Evolutionary conservation across 108 stramenopile genomes (phyloP).

Genomic region (Nitzschia inconspicua): DNA sequence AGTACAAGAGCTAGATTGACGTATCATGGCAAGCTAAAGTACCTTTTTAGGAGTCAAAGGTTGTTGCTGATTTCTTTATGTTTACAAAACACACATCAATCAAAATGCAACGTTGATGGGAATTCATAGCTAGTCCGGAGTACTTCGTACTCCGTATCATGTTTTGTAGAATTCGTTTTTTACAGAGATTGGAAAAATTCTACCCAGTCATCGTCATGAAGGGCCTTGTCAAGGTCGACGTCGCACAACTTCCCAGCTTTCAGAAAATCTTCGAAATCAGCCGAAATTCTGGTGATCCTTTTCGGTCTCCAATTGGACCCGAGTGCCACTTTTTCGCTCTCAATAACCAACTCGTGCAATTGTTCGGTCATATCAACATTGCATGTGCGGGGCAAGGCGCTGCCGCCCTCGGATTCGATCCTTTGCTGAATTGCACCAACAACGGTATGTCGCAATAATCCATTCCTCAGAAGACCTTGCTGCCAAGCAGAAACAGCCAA

Average conservation of each 20-base stretch:
- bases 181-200: background rate
- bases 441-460: background rate
- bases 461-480: background rate
- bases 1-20: too few relatives aligned
- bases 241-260: conserved; percentile 5
- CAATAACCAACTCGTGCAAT: conserved; percentile 3
- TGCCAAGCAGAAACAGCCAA: conserved; percentile 8
- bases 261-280: background rate
- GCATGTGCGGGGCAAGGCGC: background rate
- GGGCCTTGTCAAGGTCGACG: conserved; percentile 6
- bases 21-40: too few relatives aligned
- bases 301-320: background rate
- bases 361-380: background rate
- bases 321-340: background rate
- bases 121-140: too few relatives aligned
- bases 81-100: too few relatives aligned
- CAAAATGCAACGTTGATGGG: too few relatives aligned
- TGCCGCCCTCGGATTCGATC: background rate
- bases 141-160: too few relatives aligned
- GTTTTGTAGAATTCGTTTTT: too few relatives aligned
- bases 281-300: conserved; percentile 1
- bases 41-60: too few relatives aligned
- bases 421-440: background rate
- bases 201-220: background rate
- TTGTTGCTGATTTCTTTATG: too few relatives aligned